A percentile compares a stretch with the other conserved stretches of the same genome.
phyloP scores from a whole-genome alignment of 2,329 filamentous ascomycete genomes.

The Hypomyces perniciosus region DNA sequence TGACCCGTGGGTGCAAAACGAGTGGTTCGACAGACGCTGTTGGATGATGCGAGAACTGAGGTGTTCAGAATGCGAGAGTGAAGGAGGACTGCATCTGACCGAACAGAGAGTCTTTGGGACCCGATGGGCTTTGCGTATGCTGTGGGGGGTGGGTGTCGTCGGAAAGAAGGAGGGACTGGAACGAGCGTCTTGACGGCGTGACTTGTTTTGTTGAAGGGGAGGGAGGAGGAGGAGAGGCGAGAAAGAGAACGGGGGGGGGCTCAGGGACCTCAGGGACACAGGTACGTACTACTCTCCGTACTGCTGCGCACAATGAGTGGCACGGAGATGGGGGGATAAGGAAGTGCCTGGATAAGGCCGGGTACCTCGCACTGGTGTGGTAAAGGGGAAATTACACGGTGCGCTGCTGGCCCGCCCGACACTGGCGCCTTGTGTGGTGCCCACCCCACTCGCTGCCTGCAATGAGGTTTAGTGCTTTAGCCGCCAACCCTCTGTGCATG shows the following conservation, averaged over 20 bases:
- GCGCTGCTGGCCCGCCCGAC: slow-evolving; percentile 7
- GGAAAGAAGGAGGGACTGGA: slow-evolving; percentile 34
- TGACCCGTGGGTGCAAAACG: slow-evolving; percentile 3
- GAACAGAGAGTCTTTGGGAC: slow-evolving; percentile 1
- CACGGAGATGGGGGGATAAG: neutral
- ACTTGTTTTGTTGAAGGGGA: slow-evolving; percentile 37
- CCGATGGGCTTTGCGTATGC: slow-evolving; percentile 11
- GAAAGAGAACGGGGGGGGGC: slow-evolving; percentile 4
- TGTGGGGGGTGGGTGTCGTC: slow-evolving; percentile 12
- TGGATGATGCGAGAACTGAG: neutral
- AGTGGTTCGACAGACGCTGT: slow-evolving; percentile 11
- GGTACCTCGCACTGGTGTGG: slow-evolving; percentile 4
- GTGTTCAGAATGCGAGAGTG: slow-evolving; percentile 10
- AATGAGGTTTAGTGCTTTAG: too few relatives aligned
- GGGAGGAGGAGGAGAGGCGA: slow-evolving; percentile 20
- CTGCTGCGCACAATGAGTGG: neutral
- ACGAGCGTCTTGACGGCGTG: slow-evolving; percentile 33
- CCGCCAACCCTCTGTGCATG: too few relatives aligned
- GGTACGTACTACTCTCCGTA: too few relatives aligned
- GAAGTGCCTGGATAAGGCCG: slow-evolving; percentile 10
- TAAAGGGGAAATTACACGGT: slow-evolving; percentile 13
- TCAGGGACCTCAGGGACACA: neutral
- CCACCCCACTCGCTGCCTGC: too few relatives aligned
- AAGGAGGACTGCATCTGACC: slow-evolving; percentile 12
- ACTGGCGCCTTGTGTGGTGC: slow-evolving; percentile 1